Evolutionary conservation across 202 grass and related monocot species (phyloP).

Genomic region (Digitaria exilis): DNA sequence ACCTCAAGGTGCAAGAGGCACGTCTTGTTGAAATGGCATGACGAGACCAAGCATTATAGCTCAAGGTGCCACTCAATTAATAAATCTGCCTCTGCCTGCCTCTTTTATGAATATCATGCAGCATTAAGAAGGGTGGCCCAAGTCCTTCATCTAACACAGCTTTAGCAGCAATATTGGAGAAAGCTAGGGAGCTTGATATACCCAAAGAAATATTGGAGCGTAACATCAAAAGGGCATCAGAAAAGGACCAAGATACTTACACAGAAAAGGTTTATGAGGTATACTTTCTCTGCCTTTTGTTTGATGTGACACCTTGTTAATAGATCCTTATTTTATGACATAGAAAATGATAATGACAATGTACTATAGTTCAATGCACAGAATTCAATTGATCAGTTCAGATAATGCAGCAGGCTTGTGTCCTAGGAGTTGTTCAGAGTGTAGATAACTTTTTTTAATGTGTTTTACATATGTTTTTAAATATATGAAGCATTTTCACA

Average conservation of each 20-base stretch:
- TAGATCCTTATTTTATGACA: constrained; percentile 19
- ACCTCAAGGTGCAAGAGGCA: neutral
- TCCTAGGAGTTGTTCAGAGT: constrained; percentile 6
- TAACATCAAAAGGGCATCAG: constrained; percentile 94
- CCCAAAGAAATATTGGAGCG: constrained; percentile 92
- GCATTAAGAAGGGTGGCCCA: constrained; percentile 84
- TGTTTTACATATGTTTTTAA: constrained; percentile 25
- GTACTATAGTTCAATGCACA: neutral
- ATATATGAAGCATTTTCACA: constrained; percentile 46
- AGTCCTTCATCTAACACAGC: constrained; percentile 71
- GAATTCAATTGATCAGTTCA: neutral
- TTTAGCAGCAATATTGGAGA: constrained; percentile 84
- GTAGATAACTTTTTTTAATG: constrained; percentile 5
- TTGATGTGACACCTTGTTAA: neutral
- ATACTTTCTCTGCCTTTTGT: constrained; percentile 30
- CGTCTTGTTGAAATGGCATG: constrained; percentile 16
- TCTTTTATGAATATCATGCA: constrained; percentile 42
- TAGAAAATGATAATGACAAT: constrained; percentile 16
- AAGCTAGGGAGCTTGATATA: constrained; percentile 85
- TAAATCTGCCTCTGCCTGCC: neutral
- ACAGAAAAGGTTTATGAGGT: constrained; percentile 96
- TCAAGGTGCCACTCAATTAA: neutral
- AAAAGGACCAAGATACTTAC: constrained; percentile 95
- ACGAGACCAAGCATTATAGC: constrained; percentile 6
- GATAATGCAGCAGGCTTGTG: constrained; percentile 1